Base-by-base conservation (phyloP, 2,329 filamentous ascomycete genomes). In the Alternaria sp. region DNA sequence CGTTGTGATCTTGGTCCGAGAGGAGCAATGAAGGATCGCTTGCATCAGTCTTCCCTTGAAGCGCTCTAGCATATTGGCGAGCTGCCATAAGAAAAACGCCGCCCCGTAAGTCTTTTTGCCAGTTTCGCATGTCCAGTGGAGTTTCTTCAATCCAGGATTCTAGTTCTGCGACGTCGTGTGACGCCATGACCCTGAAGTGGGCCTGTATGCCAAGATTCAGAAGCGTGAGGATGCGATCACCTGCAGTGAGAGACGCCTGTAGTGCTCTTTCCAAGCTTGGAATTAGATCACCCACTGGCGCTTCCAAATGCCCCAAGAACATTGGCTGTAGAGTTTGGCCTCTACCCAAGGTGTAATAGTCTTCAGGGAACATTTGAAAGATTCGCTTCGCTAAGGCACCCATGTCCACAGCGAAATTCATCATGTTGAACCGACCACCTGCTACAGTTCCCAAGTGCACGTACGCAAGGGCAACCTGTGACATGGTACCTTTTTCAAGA, bases 41-140 rank as follows among this genome's bases (percentile, higher is more conserved):
- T 3, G 77, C 77, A 10, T 77, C 77, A 0, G 91, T 93, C 74
- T 92, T 93, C 53, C 91, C 91, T 72, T 92, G 89, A 21, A 93
- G 77, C 23, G 91, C 89, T 48, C 89, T 85, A 50, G 84, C 85
- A 24, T 85, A 83, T 72, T 93, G 90, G 49, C 88, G 81, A 3
- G 89, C 81, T 3, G 85, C 83, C 59, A 90, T 85, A 6, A 93
- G 79, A 51, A 92, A 80, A 0, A 87, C 86, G 2, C 91, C 91
- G 14, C 91, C 91, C 57, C 90, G 83, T 1, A 89, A 84, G 67
- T 93, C 90, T 42, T 83, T 80, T 45, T 87, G 81, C 90, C 90
- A 93, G 49, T 89, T 86, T 1, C 86, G 86, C 57, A 91, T 85
- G 62, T 93, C 90, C 60, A 92, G 85, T 60, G 88, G 89, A n/a